Percentiles rank a stretch among this genome's conserved stretches.
phyloP scores from a whole-genome alignment of 371 early-diverging fungal genomes.

The Astathelohania contejeani region DNA sequence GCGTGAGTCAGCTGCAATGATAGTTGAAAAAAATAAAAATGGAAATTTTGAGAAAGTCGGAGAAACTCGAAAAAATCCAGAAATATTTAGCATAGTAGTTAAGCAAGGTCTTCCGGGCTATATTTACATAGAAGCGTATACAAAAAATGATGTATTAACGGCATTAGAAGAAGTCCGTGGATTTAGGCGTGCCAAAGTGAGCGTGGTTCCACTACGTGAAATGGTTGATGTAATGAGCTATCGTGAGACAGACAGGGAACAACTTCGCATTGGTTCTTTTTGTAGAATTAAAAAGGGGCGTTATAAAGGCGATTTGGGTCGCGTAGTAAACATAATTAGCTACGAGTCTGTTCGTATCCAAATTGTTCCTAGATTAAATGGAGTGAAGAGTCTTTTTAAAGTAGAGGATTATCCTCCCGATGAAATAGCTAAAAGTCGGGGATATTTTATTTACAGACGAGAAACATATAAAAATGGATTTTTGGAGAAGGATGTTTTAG shows the following conservation, averaged over 20 bases:
- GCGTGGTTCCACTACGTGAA: constrained; percentile 45
- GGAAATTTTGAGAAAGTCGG: neutral
- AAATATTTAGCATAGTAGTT: constrained; percentile 14
- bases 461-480: constrained; percentile 49
- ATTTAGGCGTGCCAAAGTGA: constrained; percentile 33
- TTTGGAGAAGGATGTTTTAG: constrained; percentile 42
- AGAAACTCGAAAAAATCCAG: neutral
- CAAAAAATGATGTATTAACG: constrained; percentile 48
- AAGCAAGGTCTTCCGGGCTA: constrained; percentile 51
- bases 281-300: constrained; percentile 47
- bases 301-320: constrained; percentile 49
- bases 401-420: constrained; percentile 31
- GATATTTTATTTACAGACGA: constrained; percentile 42
- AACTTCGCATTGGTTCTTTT: constrained; percentile 30
- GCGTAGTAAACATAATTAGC: constrained; percentile 26
- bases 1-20: constrained; percentile 26
- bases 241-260: neutral
- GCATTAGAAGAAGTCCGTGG: constrained; percentile 27
- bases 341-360: constrained; percentile 32
- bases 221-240: constrained; percentile 50
- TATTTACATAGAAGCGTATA: constrained; percentile 50
- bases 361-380: constrained; percentile 44
- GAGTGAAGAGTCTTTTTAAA: constrained; percentile 39
- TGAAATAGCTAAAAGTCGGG: constrained; percentile 23
- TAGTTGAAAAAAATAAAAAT: constrained; percentile 17